Percentiles rank a stretch among this genome's conserved stretches.
Conservation (phyloP, 148 eudicot genomes). For the Chenopodium quinoa region DNA sequence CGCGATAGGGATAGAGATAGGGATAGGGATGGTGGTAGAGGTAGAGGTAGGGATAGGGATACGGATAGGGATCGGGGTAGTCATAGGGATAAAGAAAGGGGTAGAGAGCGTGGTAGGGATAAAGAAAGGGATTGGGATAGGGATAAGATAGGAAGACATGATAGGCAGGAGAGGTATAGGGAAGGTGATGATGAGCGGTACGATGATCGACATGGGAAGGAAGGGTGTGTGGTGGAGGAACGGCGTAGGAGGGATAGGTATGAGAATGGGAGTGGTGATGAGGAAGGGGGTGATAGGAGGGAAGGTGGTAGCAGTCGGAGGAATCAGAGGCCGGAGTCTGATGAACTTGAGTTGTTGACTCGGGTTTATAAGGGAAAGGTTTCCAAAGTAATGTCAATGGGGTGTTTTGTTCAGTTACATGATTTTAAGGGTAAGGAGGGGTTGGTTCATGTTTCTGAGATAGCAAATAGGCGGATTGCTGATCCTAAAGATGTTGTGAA, state of each 20-base stretch:
- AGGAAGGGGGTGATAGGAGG: constrained; percentile 31
- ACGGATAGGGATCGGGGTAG: constrained; percentile 28
- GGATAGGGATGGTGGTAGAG: neutral
- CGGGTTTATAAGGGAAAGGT: constrained; percentile 81
- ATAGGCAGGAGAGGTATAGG: constrained; percentile 7
- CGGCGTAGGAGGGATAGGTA: constrained; percentile 25
- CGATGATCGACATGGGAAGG: constrained; percentile 22
- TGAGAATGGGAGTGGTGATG: constrained; percentile 33
- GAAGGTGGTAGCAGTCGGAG: constrained; percentile 21
- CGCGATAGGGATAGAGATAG: constrained; percentile 27
- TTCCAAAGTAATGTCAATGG: constrained; percentile 71
- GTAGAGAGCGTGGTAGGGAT: neutral
- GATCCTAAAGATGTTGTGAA: constrained; percentile 79
- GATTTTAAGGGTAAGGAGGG: constrained; percentile 84
- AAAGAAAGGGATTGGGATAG: neutral
- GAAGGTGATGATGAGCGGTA: neutral
- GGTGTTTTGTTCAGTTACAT: constrained; percentile 74
- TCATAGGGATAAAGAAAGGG: constrained; percentile 14
- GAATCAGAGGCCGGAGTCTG: constrained; percentile 25
- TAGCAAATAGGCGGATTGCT: constrained; percentile 67
- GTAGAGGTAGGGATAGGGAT: constrained; percentile 23
- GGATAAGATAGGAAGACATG: constrained; percentile 11
- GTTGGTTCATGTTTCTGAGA: constrained; percentile 79
- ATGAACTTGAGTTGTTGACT: constrained; percentile 54
- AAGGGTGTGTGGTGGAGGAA: constrained; percentile 24